phyloP scores from a whole-genome alignment of 768 basidiomycete genomes.

The Fomitopsis pulvina region DNA sequence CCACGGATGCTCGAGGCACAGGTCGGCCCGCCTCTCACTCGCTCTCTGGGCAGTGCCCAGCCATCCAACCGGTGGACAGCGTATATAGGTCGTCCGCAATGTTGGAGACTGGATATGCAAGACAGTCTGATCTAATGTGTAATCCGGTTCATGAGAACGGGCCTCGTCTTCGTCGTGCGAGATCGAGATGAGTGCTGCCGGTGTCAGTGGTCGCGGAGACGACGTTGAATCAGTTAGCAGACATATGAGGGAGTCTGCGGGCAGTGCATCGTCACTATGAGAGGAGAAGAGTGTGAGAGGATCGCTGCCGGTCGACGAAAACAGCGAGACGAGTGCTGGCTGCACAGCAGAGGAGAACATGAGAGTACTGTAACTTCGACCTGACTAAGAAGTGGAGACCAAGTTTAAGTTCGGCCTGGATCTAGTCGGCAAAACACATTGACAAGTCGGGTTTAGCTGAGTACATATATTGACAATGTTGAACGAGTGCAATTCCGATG shows the following conservation, averaged over 20 bases:
- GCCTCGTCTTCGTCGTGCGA: too few relatives aligned
- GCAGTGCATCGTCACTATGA: slow-evolving; percentile 41
- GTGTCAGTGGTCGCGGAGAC: slow-evolving; percentile 37
- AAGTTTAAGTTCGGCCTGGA: too few relatives aligned
- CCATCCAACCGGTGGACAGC: slow-evolving; percentile 39
- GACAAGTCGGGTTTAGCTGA: too few relatives aligned
- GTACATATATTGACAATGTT: too few relatives aligned
- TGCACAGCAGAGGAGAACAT: slow-evolving; percentile 31
- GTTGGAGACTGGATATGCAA: slow-evolving; percentile 79
- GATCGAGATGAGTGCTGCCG: slow-evolving; percentile 39
- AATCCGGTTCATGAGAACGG: slow-evolving; percentile 20
- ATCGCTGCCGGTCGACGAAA: slow-evolving; percentile 65
- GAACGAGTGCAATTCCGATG: too few relatives aligned
- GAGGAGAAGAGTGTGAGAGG: slow-evolving; percentile 51
- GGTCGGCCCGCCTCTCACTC: slow-evolving; percentile 19
- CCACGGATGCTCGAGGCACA: slow-evolving; percentile 68
- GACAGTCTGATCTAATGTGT: slow-evolving; percentile 55
- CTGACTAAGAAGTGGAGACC: too few relatives aligned
- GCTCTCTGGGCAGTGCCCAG: not conserved
- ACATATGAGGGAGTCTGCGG: slow-evolving; percentile 58
- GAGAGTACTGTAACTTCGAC: too few relatives aligned
- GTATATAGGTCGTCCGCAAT: slow-evolving; percentile 58
- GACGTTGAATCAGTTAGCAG: slow-evolving; percentile 55
- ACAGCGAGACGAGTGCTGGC: slow-evolving; percentile 59
- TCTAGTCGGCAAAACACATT: too few relatives aligned